Evolutionary conservation across 371 early-diverging fungal species (phyloP), one percentile per base, ranked within the genome.

Genomic region (Umbelopsis sp.): DNA sequence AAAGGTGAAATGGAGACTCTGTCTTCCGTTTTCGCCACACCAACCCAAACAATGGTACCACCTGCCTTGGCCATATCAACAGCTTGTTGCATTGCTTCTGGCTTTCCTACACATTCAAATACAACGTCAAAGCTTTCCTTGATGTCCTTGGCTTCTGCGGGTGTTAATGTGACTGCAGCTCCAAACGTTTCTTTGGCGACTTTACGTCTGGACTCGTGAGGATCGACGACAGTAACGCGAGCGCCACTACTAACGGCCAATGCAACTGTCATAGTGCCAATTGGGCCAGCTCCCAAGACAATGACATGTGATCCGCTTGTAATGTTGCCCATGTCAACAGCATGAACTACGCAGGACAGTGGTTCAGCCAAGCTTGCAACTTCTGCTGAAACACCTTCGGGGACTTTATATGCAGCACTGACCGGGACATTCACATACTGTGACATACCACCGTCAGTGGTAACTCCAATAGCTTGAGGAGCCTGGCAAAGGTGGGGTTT

Each of bases 301-400:
- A 84, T 65, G 0, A 80, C 86, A 12, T 67, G 63, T 29, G 78
- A 80, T 12, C 83, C 83, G 2, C 73, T 80, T 48, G 80, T 76
- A 67, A 82, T 73, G 4, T 67, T 52, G 18, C 84, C 86, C 65
- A 70, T 77, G 63, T 86, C 84, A 0, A 86, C 82, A 7, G 85
- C 86, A 65, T 86, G 86, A 12, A 86, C 76, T 3, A 83, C 85
- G 50, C 86, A 86, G 3, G 85, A 83, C n/a, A 86, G 74, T n/a
- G 86, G 86, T 66, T 86, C 86, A 9, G 86, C 80, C 48, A 86
- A 74, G 25, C 79, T 74, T 11, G 86, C 86, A 1, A 79, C 79
- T 48, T 79, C 81, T 38, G 86, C 80, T 12, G 78, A 35, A 0
- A 86, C 76, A 4, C 75, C 63, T 1, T 62, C 44, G 10, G 85